These are phyloP conservation scores for Citrus australasica DNA, from an alignment of 345 rosid species.

Conservation along the genomic window DNA sequence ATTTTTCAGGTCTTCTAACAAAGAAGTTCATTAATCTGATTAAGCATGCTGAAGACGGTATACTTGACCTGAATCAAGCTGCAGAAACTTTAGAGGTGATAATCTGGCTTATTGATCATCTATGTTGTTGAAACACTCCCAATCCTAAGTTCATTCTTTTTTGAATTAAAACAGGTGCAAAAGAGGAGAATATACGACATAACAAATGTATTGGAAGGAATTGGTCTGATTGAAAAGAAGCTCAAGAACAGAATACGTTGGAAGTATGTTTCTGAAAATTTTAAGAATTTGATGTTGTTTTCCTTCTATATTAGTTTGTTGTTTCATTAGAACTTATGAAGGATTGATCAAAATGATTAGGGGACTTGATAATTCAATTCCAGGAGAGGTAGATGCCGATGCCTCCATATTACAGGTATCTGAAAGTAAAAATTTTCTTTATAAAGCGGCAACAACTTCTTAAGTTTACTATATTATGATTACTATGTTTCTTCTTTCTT, in stretches of 20 bases:
- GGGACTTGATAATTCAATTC: conserved; percentile 65
- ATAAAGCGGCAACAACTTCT: not conserved
- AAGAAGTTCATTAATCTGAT: conserved; percentile 80
- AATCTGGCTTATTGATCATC: conserved; percentile 2
- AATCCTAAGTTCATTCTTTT: conserved; percentile 3
- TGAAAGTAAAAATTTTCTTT: conserved; percentile 10
- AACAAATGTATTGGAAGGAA: conserved; percentile 98
- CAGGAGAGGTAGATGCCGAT: conserved; percentile 56
- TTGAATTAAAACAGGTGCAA: conserved; percentile 53
- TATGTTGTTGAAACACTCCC: not conserved
- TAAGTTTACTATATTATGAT: not conserved
- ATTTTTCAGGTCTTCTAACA: conserved; percentile 77
- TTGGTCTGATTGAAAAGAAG: conserved; percentile 95
- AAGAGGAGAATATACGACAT: conserved; percentile 98
- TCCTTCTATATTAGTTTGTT: conserved; percentile 10
- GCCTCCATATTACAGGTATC: conserved; percentile 64
- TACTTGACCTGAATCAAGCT: conserved; percentile 84
- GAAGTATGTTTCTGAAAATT: conserved; percentile 60
- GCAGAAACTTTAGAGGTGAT: conserved; percentile 88
- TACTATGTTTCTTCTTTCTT: not conserved
- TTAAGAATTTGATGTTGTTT: conserved; percentile 16
- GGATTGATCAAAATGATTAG: conserved; percentile 43
- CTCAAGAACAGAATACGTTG: conserved; percentile 86
- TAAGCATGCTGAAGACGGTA: conserved; percentile 85
- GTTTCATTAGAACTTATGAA: conserved; percentile 25